A percentile compares a stretch with the other conserved stretches of the same genome.
Conservation (phyloP, 2,329 filamentous ascomycete genomes). For the Ascochyta koolunga region DNA sequence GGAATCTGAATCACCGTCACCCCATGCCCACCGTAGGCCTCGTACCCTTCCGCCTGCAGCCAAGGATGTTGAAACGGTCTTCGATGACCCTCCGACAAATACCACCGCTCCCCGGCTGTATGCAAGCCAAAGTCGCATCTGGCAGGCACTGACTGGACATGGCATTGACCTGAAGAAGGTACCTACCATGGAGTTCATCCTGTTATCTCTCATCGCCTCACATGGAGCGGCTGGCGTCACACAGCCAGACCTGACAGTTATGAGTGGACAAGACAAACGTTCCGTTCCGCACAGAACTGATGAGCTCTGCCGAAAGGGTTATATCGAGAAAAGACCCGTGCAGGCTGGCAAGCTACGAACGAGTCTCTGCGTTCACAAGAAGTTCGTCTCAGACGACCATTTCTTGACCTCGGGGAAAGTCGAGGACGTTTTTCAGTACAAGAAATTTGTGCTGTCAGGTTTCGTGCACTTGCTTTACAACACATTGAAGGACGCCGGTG, state of each 20-base stretch:
- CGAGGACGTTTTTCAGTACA: conserved; percentile 44
- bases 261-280: conserved; percentile 68
- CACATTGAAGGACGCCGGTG: conserved; percentile 56
- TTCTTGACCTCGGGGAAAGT: conserved; percentile 35
- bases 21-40: conserved; percentile 7
- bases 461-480: conserved; percentile 58
- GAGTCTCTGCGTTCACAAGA: conserved; percentile 61
- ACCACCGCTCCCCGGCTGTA: conserved; percentile 40
- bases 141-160: conserved; percentile 66
- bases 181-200: conserved; percentile 60
- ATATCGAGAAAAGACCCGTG: conserved; percentile 61
- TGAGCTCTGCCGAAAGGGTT: conserved; percentile 61
- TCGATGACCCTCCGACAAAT: conserved; percentile 32
- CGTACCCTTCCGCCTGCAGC: conserved; percentile 19
- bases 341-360: conserved; percentile 56
- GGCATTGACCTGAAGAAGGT: conserved; percentile 61
- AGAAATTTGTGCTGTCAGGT: conserved; percentile 55
- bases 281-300: conserved; percentile 68
- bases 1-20: background rate
- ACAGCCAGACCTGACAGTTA: conserved; percentile 61
- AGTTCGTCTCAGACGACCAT: conserved; percentile 51
- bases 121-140: conserved; percentile 62
- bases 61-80: conserved; percentile 22
- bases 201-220: conserved; percentile 65
- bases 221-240: conserved; percentile 61